Base-by-base conservation (phyloP, 805 yeast species). In the Ogataea nonfermentans region DNA sequence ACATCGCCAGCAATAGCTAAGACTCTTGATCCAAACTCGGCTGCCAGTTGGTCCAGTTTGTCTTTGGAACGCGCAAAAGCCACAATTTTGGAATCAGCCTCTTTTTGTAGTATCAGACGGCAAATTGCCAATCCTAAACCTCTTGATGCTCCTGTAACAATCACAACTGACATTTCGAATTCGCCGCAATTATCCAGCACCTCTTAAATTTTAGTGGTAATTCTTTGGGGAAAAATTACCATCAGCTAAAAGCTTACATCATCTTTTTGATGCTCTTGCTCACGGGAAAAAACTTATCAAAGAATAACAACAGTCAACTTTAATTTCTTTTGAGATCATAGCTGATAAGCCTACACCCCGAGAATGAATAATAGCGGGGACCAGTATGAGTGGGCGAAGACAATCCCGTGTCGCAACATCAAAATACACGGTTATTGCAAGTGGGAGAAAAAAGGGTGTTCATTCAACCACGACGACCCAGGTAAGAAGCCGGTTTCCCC, bases 351-450 rank as follows among this genome's bases (percentile, higher is more conserved):
- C 27, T 22, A 20, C 34, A 13, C 28, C 28, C 9, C 14, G 29
- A 19, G 22, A 49, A 49, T 43, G 51, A 51, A 49, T 37, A 37
- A 35, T 28, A 30, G 49, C 20, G 45, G 41, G 12, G 29, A 53
- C 4, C 73, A 74, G 51, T 65, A 67, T 41, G 80, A 76, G 30
- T 65, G 76, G 57, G 89, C 90, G 6, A 81, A 76, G 60, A 81
- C 80, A 43, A 81, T 87, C 20, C 89, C 84, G 40, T 88, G 96
- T 64, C 74, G 89, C 59, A 88, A 88, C 54, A 80, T 87, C 40
- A 77, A 82, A 33, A 85, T 86, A 24, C 88, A 87, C 66, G 96
- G 96, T 3, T 86, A 74, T 54, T 88, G 96, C 68, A 86, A 86
- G 59, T 87, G 76, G 64, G 89, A 85, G 52, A 83, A 84, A 50